Conservation (phyloP, 1,284 basidiomycete genomes). For the Ganoderma meredithae region DNA sequence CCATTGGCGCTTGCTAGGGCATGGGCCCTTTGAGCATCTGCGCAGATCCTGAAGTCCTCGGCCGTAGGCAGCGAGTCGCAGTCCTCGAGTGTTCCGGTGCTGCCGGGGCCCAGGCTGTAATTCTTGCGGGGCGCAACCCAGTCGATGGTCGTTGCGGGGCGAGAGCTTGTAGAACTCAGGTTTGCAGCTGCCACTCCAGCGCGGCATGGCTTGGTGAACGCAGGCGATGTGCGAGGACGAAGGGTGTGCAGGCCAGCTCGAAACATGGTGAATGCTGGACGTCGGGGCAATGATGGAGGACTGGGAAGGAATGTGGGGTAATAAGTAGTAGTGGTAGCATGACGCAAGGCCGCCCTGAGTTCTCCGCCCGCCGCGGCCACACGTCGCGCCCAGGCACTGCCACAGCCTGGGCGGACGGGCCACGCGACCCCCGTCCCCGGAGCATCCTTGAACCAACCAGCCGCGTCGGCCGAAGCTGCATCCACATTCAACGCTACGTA, state of each 20-base stretch:
- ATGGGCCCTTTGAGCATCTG: neutral
- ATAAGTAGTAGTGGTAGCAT: neutral
- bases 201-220: neutral
- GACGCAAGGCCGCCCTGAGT: slow-evolving; percentile 5
- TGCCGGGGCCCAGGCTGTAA: neutral
- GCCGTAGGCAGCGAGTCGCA: neutral
- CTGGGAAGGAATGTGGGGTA: neutral
- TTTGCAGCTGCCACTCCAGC: slow-evolving; percentile 2
- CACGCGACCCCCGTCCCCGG: neutral
- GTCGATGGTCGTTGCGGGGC: neutral
- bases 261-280: slow-evolving; percentile 10
- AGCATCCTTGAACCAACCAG: neutral
- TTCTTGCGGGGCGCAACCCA: neutral
- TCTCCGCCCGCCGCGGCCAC: neutral
- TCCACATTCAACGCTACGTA: neutral
- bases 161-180: neutral
- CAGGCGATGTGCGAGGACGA: neutral
- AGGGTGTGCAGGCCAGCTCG: slow-evolving; percentile 6
- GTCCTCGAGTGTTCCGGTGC: slow-evolving; percentile 1
- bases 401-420: neutral
- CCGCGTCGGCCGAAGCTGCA: neutral
- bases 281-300: neutral
- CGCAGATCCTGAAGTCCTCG: neutral
- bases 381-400: neutral
- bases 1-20: neutral